A percentile compares a stretch with the other conserved stretches of the same genome.
Evolutionary conservation across 1,284 basidiomycete genomes (phyloP).

Genomic region (Pholiota adiposa): DNA sequence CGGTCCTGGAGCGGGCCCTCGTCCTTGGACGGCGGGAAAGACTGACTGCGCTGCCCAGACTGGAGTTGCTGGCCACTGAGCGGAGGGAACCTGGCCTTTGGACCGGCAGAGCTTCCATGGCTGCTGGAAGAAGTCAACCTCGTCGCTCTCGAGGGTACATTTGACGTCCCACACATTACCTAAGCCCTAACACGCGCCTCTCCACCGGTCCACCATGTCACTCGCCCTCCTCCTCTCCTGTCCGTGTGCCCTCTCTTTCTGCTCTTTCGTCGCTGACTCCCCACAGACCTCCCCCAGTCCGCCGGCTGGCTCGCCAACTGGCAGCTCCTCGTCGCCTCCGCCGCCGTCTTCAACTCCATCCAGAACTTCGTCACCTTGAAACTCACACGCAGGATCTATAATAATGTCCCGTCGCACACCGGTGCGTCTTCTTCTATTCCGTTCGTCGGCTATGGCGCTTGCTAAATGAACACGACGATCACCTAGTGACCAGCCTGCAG

Average conservation of each 20-base stretch:
- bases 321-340: constrained; percentile 79
- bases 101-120: constrained; percentile 22
- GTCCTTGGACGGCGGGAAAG: constrained; percentile 49
- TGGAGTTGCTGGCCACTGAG: constrained; percentile 49
- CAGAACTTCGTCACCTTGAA: constrained; percentile 84
- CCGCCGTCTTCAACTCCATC: constrained; percentile 82
- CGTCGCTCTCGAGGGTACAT: constrained; percentile 14
- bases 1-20: constrained; percentile 47
- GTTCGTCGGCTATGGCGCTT: neutral
- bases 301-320: constrained; percentile 83
- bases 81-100: constrained; percentile 42
- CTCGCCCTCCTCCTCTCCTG: constrained; percentile 25
- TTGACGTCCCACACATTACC: constrained; percentile 13
- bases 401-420: constrained; percentile 53
- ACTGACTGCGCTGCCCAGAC: constrained; percentile 41
- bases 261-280: constrained; percentile 7
- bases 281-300: constrained; percentile 59
- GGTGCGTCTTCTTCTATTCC: constrained; percentile 30
- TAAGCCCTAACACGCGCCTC: constrained; percentile 9
- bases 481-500: constrained; percentile 80
- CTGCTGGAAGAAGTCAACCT: constrained; percentile 8
- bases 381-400: constrained; percentile 80
- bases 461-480: neutral
- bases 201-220: constrained; percentile 17
- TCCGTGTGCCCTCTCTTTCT: constrained; percentile 15